These are phyloP conservation scores for Diphasiastrum complanatum DNA, from an alignment of 83 land plant species.

Conservation along the genomic window DNA sequence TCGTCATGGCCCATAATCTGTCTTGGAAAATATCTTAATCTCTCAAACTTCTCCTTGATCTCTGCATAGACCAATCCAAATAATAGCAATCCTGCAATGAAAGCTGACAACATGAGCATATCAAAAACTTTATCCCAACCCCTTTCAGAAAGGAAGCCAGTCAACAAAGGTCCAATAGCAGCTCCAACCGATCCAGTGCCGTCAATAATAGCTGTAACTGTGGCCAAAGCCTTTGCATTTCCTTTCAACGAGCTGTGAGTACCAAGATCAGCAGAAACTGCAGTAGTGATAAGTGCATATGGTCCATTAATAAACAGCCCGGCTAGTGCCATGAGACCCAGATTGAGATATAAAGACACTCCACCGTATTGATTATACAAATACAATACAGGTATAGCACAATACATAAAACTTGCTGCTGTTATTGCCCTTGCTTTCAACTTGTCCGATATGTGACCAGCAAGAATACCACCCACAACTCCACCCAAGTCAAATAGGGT, in stretches of 20 bases:
- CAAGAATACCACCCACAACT: slow-evolving; percentile 63
- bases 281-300: slow-evolving; percentile 80
- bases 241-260: slow-evolving; percentile 71
- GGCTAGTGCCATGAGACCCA: slow-evolving; percentile 53
- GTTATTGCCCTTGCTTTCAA: slow-evolving; percentile 58
- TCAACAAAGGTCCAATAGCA: slow-evolving; percentile 64
- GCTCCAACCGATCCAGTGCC: slow-evolving; percentile 78
- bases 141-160: slow-evolving; percentile 47
- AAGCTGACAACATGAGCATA: slow-evolving; percentile 49
- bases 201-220: slow-evolving; percentile 76
- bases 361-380: slow-evolving; percentile 44
- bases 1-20: too few species aligned
- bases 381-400: slow-evolving; percentile 51
- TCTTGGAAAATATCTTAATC: too few species aligned
- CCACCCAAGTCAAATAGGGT: slow-evolving; percentile 75
- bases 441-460: slow-evolving; percentile 63
- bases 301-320: slow-evolving; percentile 77
- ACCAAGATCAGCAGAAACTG: slow-evolving; percentile 78
- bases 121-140: slow-evolving; percentile 58
- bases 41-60: slow-evolving; percentile 26
- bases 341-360: slow-evolving; percentile 40
- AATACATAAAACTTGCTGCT: slow-evolving; percentile 57
- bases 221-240: slow-evolving; percentile 60
- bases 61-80: slow-evolving; percentile 39
- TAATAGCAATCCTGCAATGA: slow-evolving; percentile 45